Conservation (phyloP, 805 yeast species). For the Metschnikowia borealis region DNA sequence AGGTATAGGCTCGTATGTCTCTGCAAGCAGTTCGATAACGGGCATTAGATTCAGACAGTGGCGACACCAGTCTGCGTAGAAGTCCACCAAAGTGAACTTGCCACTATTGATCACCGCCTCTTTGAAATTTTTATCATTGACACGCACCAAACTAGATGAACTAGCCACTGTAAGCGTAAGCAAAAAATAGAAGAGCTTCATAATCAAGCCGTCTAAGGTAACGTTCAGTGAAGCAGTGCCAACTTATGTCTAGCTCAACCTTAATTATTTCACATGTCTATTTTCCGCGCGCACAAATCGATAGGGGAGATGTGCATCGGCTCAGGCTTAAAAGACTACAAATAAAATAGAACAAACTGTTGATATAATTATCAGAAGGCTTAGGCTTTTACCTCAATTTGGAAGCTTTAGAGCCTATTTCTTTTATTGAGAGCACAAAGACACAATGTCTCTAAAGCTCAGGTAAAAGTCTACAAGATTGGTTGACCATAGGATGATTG, state of each 20-base stretch:
- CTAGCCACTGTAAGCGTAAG: conserved; percentile 3
- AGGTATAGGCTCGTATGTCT: conserved; percentile 27
- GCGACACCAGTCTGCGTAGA: conserved; percentile 69
- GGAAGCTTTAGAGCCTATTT: not conserved
- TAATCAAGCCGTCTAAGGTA: not conserved
- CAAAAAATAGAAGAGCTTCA: conserved; percentile 6
- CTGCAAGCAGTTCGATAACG: conserved; percentile 27
- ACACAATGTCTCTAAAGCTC: too few relatives aligned
- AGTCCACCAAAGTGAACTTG: conserved; percentile 39
- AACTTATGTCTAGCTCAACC: not conserved
- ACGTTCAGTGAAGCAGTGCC: not conserved
- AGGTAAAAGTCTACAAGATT: too few relatives aligned
- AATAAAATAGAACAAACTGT: not conserved
- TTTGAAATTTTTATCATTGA: conserved; percentile 49
- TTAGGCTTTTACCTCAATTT: not conserved
- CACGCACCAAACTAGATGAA: conserved; percentile 34
- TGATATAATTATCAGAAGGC: too few relatives aligned
- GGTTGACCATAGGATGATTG: too few relatives aligned
- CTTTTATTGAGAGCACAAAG: too few relatives aligned
- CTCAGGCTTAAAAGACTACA: not conserved
- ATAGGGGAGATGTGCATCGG: not conserved
- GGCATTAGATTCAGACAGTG: conserved; percentile 63
- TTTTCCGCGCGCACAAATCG: not conserved
- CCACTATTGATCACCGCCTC: conserved; percentile 54
- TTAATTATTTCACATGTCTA: not conserved